Evolutionary conservation across 2,329 filamentous ascomycete genomes (phyloP).

Genomic region (Shiraia sp.): DNA sequence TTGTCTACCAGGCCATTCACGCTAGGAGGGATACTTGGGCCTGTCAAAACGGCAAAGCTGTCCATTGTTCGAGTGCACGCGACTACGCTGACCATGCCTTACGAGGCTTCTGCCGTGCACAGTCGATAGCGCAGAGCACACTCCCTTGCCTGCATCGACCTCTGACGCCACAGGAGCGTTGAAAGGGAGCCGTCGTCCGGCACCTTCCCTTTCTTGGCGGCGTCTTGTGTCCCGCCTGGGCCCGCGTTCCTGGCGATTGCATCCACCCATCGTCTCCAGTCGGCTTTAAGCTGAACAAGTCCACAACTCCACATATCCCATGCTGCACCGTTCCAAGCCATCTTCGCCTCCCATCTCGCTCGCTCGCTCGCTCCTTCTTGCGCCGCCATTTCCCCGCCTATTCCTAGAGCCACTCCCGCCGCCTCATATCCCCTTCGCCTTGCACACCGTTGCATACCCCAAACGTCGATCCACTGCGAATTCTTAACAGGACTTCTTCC

Average conservation of each 20-base stretch:
- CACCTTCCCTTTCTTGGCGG: constrained; percentile 10
- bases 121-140: too few species aligned
- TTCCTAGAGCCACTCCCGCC: too few species aligned
- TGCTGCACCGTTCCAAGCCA: constrained; percentile 3
- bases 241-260: constrained; percentile 23
- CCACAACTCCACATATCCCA: constrained; percentile 9
- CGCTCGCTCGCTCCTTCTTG: not conserved
- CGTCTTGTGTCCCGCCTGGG: constrained; percentile 14
- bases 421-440: too few species aligned
- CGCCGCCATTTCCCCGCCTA: too few species aligned
- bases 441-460: too few species aligned
- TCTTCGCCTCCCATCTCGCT: not conserved
- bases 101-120: too few species aligned
- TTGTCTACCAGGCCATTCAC: too few species aligned
- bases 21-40: too few species aligned
- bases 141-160: not conserved
- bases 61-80: constrained; percentile 1
- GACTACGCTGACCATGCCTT: too few species aligned
- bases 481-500: too few species aligned
- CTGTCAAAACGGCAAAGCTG: too few species aligned
- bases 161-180: constrained; percentile 7
- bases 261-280: constrained; percentile 12
- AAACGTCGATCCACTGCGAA: too few species aligned
- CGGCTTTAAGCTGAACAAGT: constrained; percentile 6
- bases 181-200: constrained; percentile 5